phyloP scores from a whole-genome alignment of 345 rosid species.

The Corchorus olitorius region DNA sequence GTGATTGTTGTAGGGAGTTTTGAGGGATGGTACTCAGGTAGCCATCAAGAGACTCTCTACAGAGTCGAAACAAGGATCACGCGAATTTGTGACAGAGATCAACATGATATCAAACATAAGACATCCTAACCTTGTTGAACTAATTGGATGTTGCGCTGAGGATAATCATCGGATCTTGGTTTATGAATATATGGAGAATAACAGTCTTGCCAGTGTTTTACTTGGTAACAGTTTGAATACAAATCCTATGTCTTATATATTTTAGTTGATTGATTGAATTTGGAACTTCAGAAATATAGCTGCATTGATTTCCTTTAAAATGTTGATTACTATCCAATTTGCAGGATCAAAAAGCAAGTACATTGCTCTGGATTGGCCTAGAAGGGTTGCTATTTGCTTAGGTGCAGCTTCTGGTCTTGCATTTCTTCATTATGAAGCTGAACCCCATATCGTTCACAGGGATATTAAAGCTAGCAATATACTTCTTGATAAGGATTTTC shows the following conservation, averaged over 20 bases:
- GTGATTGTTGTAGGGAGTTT: constrained; percentile 50
- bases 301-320: too few species aligned
- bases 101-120: constrained; percentile 49
- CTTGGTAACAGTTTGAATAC: constrained; percentile 57
- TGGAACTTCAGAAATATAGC: background rate
- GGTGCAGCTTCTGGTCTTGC: constrained; percentile 71
- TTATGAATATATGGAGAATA: constrained; percentile 70
- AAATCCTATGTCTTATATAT: background rate
- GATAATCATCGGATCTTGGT: constrained; percentile 50
- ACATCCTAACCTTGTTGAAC: constrained; percentile 70
- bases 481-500: constrained; percentile 59
- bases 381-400: constrained; percentile 56
- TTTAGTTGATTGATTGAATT: background rate
- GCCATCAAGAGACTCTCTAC: constrained; percentile 65
- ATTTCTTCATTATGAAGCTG: constrained; percentile 69
- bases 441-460: constrained; percentile 69
- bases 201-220: constrained; percentile 64
- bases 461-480: constrained; percentile 83
- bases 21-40: constrained; percentile 56
- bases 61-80: constrained; percentile 63
- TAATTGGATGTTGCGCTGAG: constrained; percentile 70
- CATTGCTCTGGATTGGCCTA: constrained; percentile 56
- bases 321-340: background rate
- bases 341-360: constrained; percentile 59
- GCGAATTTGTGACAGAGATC: constrained; percentile 67